Base-by-base conservation (phyloP, 345 rosid genomes). In the Rhodamnia argentea region DNA sequence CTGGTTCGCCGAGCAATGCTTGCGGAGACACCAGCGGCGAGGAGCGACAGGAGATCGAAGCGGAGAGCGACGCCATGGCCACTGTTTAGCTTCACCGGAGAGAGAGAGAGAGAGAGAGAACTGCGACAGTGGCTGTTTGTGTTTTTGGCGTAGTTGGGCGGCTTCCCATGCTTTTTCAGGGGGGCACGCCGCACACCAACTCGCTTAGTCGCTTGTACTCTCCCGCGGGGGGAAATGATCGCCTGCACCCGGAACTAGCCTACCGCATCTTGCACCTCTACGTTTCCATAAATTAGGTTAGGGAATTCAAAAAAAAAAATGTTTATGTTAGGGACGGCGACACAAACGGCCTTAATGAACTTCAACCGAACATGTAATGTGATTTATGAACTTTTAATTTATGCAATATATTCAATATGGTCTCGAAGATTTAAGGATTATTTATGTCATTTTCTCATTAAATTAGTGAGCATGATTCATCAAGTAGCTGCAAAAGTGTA, bases 31-130 rank as follows among this genome's bases (percentile, higher is more conserved):
- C 42, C 86, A 44, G 86, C 7, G 60, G 83, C 87, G 51, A 23
- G 58, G 54, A 74, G 42, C 86, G 87, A 12, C 85, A 84, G 40
- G 88, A 86, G 85, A 88, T 86, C 89, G 88, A 83, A 83, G 91
- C 83, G 62, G 91, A 83, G 88, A 87, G 83, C 18, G 75, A 85
- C 60, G 91, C 92, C 91, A 90, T 90, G 52, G 83, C 83, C 86
- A 76, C 83, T 26, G 83, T 26, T 23, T 57, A 32, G 59, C 29
- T 47, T 44, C 76, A 32, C 40, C 74, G 15, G 20, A 3, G 22
- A 2, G 22, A 6, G 23, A 60, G 40, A 27, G n/a, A 11, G 64
- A 26, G 64, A 5, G 16, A n/a, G 74, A 0, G 4, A 8, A 42
- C 32, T 16, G 76, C 24, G 40, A 1, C 23, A 12, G 42, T 16